These are phyloP conservation scores for Candida golubevii DNA, from an alignment of 805 yeast species.

Conservation along the genomic window DNA sequence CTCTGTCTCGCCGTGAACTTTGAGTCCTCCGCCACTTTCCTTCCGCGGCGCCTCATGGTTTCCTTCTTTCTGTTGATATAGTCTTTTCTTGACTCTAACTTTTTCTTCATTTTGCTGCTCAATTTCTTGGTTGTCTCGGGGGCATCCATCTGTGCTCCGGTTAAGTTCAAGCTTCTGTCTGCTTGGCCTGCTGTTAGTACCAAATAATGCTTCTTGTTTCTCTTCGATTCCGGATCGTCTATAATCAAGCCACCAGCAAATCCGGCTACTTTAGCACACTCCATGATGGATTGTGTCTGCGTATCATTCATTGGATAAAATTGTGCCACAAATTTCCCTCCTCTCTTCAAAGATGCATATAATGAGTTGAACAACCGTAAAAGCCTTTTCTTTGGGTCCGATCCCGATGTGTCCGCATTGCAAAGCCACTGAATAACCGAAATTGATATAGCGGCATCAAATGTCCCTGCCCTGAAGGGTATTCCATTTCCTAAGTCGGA, in stretches of 20 bases:
- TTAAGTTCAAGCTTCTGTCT: constrained; percentile 70
- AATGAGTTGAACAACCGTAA: constrained; percentile 81
- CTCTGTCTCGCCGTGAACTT: constrained; percentile 82
- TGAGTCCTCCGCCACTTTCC: constrained; percentile 82
- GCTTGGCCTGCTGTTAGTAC: constrained; percentile 84
- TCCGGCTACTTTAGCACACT: constrained; percentile 89
- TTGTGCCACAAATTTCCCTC: constrained; percentile 97
- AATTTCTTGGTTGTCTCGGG: constrained; percentile 39
- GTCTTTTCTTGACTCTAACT: constrained; percentile 70
- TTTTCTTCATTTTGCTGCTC: constrained; percentile 47
- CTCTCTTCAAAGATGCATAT: constrained; percentile 80
- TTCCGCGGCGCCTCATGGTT: constrained; percentile 87
- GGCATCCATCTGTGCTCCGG: constrained; percentile 78
- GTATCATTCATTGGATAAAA: constrained; percentile 90
- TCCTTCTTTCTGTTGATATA: constrained; percentile 90
- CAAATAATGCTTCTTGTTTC: constrained; percentile 84
- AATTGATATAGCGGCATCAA: constrained; percentile 93
- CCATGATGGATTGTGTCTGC: constrained; percentile 72
- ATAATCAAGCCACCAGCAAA: constrained; percentile 94
- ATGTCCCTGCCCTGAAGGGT: constrained; percentile 93
- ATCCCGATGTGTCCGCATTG: constrained; percentile 81
- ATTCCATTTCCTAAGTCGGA: constrained; percentile 93
- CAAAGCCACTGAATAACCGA: constrained; percentile 98
- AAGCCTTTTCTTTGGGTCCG: constrained; percentile 80
- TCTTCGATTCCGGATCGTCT: constrained; percentile 90